Evolutionary conservation across 441 rosid species (phyloP).

Genomic region (Adansonia rubrostipa): DNA sequence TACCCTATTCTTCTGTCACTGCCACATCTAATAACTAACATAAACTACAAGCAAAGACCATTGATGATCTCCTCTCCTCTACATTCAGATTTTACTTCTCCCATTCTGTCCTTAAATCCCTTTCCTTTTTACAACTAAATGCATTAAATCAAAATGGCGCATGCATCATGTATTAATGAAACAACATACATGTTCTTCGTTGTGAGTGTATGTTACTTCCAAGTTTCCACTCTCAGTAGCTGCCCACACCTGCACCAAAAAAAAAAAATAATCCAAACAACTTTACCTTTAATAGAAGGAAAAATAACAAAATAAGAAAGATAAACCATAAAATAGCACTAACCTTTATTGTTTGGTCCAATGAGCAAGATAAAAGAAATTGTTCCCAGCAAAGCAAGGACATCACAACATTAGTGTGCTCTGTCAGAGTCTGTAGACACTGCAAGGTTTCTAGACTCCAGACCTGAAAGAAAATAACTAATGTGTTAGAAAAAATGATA

Average conservation of each 20-base stretch:
- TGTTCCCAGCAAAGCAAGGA: conserved; percentile 99
- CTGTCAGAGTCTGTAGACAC: conserved; percentile 81
- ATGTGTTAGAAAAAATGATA: conserved; percentile 9
- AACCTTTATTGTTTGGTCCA: conserved; percentile 95
- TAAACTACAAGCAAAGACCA: not conserved
- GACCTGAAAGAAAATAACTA: conserved; percentile 49
- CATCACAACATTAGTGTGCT: conserved; percentile 89
- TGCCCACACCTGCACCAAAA: conserved; percentile 79
- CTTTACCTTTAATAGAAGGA: not conserved
- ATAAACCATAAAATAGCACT: conserved; percentile 19
- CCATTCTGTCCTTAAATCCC: conserved; percentile 5
- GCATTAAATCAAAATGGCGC: not conserved
- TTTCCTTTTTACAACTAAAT: not conserved
- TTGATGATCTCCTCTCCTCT: not conserved
- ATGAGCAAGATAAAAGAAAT: conserved; percentile 93
- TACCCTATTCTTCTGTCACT: not conserved
- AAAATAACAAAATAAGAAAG: not conserved
- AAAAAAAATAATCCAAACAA: not conserved
- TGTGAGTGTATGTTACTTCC: conserved; percentile 53
- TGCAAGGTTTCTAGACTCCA: conserved; percentile 96
- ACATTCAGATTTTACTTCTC: conserved; percentile 16
- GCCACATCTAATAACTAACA: not conserved
- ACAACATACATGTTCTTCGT: conserved; percentile 72
- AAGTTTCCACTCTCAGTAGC: conserved; percentile 89
- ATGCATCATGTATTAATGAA: conserved; percentile 18